Percentiles rank a stretch among this genome's conserved stretches.
Conservation (phyloP, 2,329 filamentous ascomycete species). For the Nannizziopsis arthrosporioides region DNA sequence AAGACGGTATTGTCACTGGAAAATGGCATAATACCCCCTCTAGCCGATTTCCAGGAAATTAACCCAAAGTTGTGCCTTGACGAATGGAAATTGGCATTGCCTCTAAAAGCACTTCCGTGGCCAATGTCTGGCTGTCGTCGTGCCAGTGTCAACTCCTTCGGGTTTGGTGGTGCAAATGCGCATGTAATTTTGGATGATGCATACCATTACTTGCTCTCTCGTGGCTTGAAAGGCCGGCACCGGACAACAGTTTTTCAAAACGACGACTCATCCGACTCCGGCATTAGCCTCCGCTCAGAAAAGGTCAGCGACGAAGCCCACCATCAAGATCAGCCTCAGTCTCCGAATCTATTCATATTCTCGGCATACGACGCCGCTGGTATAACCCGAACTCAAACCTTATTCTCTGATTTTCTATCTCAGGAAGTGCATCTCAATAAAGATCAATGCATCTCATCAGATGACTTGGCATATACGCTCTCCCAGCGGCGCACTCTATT, state of each 20-base stretch:
- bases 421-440: not conserved
- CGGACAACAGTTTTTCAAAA: not conserved
- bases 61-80: constrained; percentile 9
- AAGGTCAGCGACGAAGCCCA: not conserved
- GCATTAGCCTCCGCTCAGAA: too few species aligned
- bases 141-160: constrained; percentile 3
- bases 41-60: constrained; percentile 18
- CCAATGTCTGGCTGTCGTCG: not conserved
- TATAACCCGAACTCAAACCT: not conserved
- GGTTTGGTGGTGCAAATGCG: constrained; percentile 2
- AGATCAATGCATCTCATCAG: not conserved
- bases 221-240: not conserved
- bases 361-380: not conserved
- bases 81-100: constrained; percentile 10
- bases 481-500: not conserved
- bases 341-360: too few species aligned
- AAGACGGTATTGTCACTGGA: constrained; percentile 23
- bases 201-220: not conserved
- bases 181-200: constrained; percentile 1
- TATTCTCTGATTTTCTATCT: not conserved
- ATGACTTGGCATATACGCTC: constrained; percentile 8
- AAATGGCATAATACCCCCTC: constrained; percentile 20
- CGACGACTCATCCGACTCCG: constrained; percentile 9
- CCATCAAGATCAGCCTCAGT: not conserved
- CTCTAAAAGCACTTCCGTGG: not conserved